A percentile compares a stretch with the other conserved stretches of the same genome.
These are phyloP conservation scores for Piloderma croceum DNA, from an alignment of 768 basidiomycete genomes.

Conservation along the genomic window DNA sequence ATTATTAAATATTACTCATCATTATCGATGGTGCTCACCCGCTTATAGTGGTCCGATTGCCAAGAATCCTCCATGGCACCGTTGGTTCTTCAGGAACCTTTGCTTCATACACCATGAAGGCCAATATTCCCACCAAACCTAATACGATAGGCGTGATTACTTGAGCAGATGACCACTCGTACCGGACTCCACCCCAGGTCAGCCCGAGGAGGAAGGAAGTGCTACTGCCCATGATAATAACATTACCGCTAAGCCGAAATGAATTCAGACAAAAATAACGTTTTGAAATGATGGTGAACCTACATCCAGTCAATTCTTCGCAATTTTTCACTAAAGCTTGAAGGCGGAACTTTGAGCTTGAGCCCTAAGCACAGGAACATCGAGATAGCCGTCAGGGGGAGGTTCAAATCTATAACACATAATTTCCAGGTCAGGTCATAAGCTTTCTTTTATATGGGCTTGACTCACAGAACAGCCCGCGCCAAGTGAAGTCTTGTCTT, in stretches of 20 bases:
- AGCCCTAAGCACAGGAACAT: conserved; percentile 16
- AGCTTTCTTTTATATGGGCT: not conserved
- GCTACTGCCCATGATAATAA: conserved; percentile 26
- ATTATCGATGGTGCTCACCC: conserved; percentile 23
- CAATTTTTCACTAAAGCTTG: conserved; percentile 24
- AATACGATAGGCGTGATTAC: conserved; percentile 38
- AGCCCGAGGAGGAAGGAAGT: conserved; percentile 31
- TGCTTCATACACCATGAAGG: conserved; percentile 35
- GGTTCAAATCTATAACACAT: conserved; percentile 25
- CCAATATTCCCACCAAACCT: conserved; percentile 32
- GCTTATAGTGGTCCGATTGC: conserved; percentile 26
- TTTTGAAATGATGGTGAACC: conserved; percentile 6
- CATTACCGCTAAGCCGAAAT: conserved; percentile 26
- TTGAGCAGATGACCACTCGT: conserved; percentile 33
- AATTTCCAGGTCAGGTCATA: not conserved
- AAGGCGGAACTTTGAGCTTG: conserved; percentile 21
- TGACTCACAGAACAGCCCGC: conserved; percentile 25
- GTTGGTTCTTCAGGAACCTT: conserved; percentile 27
- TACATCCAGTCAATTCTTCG: conserved; percentile 32
- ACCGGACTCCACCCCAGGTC: conserved; percentile 39
- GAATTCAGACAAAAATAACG: conserved; percentile 7
- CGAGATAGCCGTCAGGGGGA: conserved; percentile 23
- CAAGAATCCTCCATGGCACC: conserved; percentile 29
- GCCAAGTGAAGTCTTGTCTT: conserved; percentile 21
- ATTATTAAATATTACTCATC: too few relatives aligned